phyloP scores from a whole-genome alignment of 1,284 basidiomycete species.

The Marasmius sp. region DNA sequence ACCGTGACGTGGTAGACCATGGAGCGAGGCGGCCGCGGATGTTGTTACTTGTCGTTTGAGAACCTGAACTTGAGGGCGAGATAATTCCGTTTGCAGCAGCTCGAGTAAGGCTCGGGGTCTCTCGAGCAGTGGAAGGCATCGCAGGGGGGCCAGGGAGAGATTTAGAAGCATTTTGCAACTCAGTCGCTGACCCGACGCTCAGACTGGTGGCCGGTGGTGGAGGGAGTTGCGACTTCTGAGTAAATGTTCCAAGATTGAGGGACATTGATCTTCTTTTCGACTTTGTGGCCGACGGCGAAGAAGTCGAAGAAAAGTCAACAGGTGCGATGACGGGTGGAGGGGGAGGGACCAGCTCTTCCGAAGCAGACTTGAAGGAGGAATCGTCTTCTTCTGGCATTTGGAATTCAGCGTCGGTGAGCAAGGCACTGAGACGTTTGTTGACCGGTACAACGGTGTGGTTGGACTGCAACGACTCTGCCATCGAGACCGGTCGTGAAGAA shows the following conservation, averaged over 20 bases:
- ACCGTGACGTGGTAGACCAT: constrained; percentile 38
- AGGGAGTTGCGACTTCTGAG: constrained; percentile 17
- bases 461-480: constrained; percentile 72
- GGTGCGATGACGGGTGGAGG: constrained; percentile 24
- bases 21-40: constrained; percentile 51
- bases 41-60: constrained; percentile 38
- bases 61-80: constrained; percentile 33
- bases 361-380: constrained; percentile 16
- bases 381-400: constrained; percentile 52
- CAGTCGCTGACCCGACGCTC: constrained; percentile 21
- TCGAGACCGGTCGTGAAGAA: constrained; percentile 68
- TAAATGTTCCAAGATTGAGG: constrained; percentile 42
- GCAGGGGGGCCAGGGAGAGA: constrained; percentile 30
- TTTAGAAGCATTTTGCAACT: constrained; percentile 29
- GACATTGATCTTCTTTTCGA: constrained; percentile 62
- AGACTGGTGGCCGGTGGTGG: constrained; percentile 8
- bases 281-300: not conserved
- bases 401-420: constrained; percentile 66
- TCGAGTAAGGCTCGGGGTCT: constrained; percentile 38
- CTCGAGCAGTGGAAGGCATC: constrained; percentile 24
- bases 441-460: constrained; percentile 64
- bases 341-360: constrained; percentile 11
- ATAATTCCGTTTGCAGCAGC: constrained; percentile 44
- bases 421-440: constrained; percentile 64
- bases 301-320: constrained; percentile 25